Evolutionary conservation across 768 basidiomycete species (phyloP), one percentile per base, ranked within the genome.

Genomic region (Amylocystis lapponica): DNA sequence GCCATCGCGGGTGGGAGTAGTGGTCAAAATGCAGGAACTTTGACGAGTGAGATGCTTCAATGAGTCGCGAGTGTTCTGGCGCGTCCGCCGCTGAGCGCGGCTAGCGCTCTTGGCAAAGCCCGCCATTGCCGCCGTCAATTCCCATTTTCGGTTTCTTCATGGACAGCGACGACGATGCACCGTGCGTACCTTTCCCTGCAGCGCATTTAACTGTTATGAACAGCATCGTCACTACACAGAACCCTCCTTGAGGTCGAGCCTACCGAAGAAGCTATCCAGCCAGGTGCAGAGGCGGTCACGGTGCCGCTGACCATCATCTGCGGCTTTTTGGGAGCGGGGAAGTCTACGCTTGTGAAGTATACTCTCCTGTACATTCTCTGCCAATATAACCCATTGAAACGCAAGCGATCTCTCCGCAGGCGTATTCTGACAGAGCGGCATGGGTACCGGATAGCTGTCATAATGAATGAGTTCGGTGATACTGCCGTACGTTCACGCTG

Each of bases 381-480:
- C 35, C 17, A 25, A 3, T 17, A 12, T 38, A 9, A 19, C 27
- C 14, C 21, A 20, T 42, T 11, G 30, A 19, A 36, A 12, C 22
- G 16, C 27, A 40, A 11, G 12, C 12, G 21, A 29, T 39, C 41
- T n/a, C 30, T 34, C 26, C 37, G 13, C 49, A 87, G 83, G 53
- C 83, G 93, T 25, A 94, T 98, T 54, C 68, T 98, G 48, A 95
- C 88, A 11, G 91, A 92, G 57, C 74, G 82, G 29, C 95, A 98
- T 74, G 94, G 95, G 3, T 92, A 93, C 58, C 79, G 87, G 27
- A 96, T 99, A 43, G 95, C 95, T 4, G 95, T 99, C 17, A 96
- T 95, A 50, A 93, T 96, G 90, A 96, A 95, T 57, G 92, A 94
- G 64, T 98, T 98, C 59, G 95, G 92, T 8, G 93, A 96, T 59